Evolutionary conservation across 352 stramenopile genomes (phyloP), one percentile per base, ranked within the genome.

Genomic region (Phytophthora pisi): DNA sequence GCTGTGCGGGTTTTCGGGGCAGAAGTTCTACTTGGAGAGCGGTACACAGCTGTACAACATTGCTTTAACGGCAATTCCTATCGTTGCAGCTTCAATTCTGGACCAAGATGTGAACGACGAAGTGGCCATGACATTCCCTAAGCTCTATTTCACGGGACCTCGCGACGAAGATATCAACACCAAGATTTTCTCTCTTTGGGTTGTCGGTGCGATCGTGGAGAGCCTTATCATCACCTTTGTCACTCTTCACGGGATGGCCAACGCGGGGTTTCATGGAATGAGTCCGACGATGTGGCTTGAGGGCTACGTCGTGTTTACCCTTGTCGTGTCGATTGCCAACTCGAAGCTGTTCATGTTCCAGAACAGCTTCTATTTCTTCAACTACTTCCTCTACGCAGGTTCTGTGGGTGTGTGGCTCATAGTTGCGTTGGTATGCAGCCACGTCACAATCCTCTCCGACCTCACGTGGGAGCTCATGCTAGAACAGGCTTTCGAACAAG

Each of bases 21-120:
- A 95, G 34, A 95, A 95, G 36, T 93, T 96, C 57, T 96, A 90
- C 65, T 64, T 96, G 1, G 88, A 94, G 51, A 88, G 75, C 23
- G 86, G 88, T 28, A 75, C 91, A 8, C 86, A 94, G 57, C 57
- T 94, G 13, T 96, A 94, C 72, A 96, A 96, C 57, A 83, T 94
- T 36, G 73, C 67, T 9, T 71, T 94, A 3, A 96, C 88, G 15
- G 77, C 86, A 10, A 65, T 92, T 34, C 86, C 88, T 4, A 86
- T 96, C 51, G 59, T 96, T 18, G 69, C 70, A 11, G 65, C 91
- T 4, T 91, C 88, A 0, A 90, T 94, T 38, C 62, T 88, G 50
- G 84, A 94, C 49, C 80, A 91, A 73, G 86, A 96, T 49, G 81
- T 95, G 0, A 77, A 74, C 9, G 84, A 92, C 52, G 56, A 72